These are phyloP conservation scores for Hyphopichia homilentoma DNA, from an alignment of 805 yeast species.

Conservation along the genomic window DNA sequence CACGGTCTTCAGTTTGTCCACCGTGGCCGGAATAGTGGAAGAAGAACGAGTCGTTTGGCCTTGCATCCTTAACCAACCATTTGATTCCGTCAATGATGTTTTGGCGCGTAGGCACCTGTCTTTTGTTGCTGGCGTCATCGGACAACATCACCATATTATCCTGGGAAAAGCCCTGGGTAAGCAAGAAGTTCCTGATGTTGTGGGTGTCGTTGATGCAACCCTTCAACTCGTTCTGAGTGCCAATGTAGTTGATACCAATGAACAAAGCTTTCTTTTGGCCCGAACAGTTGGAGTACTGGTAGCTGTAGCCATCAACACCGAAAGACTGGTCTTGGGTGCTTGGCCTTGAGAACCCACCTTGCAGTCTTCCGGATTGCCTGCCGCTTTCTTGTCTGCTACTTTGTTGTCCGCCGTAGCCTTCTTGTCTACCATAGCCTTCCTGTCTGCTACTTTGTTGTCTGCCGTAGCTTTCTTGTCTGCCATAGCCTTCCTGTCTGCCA, in stretches of 20 bases:
- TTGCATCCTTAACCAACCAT: conserved; percentile 74
- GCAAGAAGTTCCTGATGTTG: conserved; percentile 45
- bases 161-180: conserved; percentile 41
- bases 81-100: conserved; percentile 77
- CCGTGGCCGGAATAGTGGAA: conserved; percentile 91
- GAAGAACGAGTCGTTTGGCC: conserved; percentile 72
- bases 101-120: conserved; percentile 57
- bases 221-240: conserved; percentile 53
- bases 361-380: neutral
- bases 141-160: conserved; percentile 60
- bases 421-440: conserved; percentile 3
- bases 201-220: conserved; percentile 82
- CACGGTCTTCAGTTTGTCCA: conserved; percentile 62
- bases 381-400: conserved; percentile 8
- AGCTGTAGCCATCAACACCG: conserved; percentile 25
- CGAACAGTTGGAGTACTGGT: conserved; percentile 64
- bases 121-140: conserved; percentile 49
- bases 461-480: conserved; percentile 6
- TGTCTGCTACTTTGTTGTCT: conserved; percentile 3
- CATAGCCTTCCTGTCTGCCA: conserved; percentile 5
- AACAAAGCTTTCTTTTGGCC: conserved; percentile 73
- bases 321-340: conserved; percentile 10
- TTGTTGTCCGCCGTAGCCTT: conserved; percentile 5
- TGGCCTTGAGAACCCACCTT: conserved; percentile 2
- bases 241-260: conserved; percentile 76